A percentile compares a stretch with the other conserved stretches of the same genome.
Evolutionary conservation across 2,329 filamentous ascomycete genomes (phyloP).

Genomic region (Spiromastix sp.): DNA sequence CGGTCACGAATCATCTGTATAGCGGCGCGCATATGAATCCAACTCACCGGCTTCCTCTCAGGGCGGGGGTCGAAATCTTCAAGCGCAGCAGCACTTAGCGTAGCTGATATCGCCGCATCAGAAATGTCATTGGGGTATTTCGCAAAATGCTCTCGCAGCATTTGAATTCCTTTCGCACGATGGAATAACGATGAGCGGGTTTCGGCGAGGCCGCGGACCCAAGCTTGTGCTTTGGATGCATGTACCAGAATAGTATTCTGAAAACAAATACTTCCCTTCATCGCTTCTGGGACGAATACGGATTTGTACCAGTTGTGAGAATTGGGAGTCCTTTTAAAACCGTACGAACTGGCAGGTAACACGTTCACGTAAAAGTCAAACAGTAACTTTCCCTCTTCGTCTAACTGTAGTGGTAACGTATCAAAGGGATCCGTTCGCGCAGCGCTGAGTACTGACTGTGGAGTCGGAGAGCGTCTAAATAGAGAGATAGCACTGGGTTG

Average conservation of each 20-base stretch:
- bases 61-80: slow-evolving; percentile 31
- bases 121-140: slow-evolving; percentile 24
- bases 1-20: slow-evolving; percentile 28
- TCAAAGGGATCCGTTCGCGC: slow-evolving; percentile 30
- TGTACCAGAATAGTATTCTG: slow-evolving; percentile 30
- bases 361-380: slow-evolving; percentile 33
- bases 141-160: slow-evolving; percentile 24
- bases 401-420: slow-evolving; percentile 23
- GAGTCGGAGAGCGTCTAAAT: slow-evolving; percentile 12
- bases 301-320: slow-evolving; percentile 30
- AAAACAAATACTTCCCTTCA: slow-evolving; percentile 29
- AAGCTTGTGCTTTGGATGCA: slow-evolving; percentile 28
- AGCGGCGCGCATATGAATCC: slow-evolving; percentile 31
- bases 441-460: slow-evolving; percentile 25
- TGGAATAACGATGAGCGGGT: slow-evolving; percentile 21
- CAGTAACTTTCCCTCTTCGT: slow-evolving; percentile 21
- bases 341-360: slow-evolving; percentile 31
- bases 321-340: slow-evolving; percentile 20
- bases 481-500: neutral
- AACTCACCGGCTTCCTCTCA: slow-evolving; percentile 27
- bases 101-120: slow-evolving; percentile 29
- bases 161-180: slow-evolving; percentile 21
- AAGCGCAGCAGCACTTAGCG: slow-evolving; percentile 28
- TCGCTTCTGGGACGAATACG: slow-evolving; percentile 31
- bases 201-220: slow-evolving; percentile 26